Evolutionary conservation across 257 asterid species (phyloP).

Genomic region (Solanum corneliomulleri): DNA sequence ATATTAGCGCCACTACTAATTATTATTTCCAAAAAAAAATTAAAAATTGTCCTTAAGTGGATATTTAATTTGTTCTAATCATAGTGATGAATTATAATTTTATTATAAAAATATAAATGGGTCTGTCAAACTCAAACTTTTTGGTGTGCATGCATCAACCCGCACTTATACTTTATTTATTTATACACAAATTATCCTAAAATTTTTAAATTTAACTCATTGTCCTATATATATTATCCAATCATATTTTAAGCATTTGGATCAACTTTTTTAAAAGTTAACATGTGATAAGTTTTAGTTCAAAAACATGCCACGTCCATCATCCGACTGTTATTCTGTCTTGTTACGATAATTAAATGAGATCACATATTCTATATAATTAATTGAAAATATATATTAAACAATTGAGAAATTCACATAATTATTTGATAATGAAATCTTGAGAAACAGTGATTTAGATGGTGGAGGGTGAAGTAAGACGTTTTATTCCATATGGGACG

Average conservation of each 20-base stretch:
- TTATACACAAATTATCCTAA: not conserved
- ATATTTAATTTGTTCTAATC: not conserved
- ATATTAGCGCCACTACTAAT: not conserved
- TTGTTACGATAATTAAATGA: not conserved
- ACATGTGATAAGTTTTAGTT: not conserved
- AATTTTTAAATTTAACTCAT: no score
- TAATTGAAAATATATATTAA: no score
- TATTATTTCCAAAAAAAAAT: not conserved
- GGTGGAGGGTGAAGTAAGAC: accelerated
- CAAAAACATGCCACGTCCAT: not conserved
- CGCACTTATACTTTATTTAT: not conserved
- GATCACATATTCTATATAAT: not conserved
- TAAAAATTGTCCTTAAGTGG: not conserved
- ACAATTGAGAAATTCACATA: not conserved
- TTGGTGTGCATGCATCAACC: not conserved
- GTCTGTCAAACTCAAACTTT: not conserved
- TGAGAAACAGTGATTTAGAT: not conserved
- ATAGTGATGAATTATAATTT: not conserved
- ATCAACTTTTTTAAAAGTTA: not conserved
- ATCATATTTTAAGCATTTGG: not conserved
- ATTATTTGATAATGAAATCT: not conserved
- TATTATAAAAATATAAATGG: not conserved
- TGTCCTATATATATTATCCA: not conserved
- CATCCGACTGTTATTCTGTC: not conserved
- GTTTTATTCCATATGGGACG: no score